Conservation (phyloP, 148 eudicot species). For the Dysphania ambrosioides region DNA sequence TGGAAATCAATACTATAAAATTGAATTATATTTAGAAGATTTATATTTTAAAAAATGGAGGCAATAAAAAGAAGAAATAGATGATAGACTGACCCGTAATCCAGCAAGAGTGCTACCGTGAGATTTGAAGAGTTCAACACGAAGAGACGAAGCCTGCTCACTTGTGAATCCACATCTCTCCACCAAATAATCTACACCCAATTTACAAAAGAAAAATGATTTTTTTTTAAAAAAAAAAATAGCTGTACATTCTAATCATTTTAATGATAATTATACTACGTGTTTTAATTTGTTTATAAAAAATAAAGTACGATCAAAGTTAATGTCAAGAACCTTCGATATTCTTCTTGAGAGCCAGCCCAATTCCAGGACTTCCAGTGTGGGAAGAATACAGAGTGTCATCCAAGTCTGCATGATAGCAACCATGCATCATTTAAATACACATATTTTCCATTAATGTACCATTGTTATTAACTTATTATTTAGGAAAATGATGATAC, state of each 20-base stretch:
- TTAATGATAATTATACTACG: too few relatives aligned
- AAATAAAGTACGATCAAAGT: background rate
- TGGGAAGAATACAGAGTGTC: constrained; percentile 76
- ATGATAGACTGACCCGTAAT: constrained; percentile 45
- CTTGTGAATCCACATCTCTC: constrained; percentile 62
- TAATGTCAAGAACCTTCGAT: constrained; percentile 50
- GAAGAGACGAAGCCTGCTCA: constrained; percentile 54
- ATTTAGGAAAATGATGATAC: background rate
- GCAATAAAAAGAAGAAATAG: background rate
- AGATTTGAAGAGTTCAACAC: constrained; percentile 71
- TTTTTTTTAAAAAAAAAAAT: too few relatives aligned
- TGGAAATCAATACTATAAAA: too few relatives aligned
- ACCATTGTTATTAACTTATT: background rate
- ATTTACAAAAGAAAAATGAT: too few relatives aligned
- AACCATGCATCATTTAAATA: background rate
- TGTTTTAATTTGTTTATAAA: too few relatives aligned
- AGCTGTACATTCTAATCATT: too few relatives aligned
- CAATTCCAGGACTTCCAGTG: constrained; percentile 67
- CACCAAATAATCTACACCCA: constrained; percentile 55
- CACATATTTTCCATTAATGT: background rate
- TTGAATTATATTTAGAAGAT: too few relatives aligned
- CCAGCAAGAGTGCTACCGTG: constrained; percentile 92
- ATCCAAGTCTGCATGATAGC: constrained; percentile 74
- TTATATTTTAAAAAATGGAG: too few relatives aligned
- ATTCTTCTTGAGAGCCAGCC: constrained; percentile 51